Evolutionary conservation across 352 stramenopile species (phyloP), one percentile per base, ranked within the genome.

Genomic region (Pythium apleroticum): DNA sequence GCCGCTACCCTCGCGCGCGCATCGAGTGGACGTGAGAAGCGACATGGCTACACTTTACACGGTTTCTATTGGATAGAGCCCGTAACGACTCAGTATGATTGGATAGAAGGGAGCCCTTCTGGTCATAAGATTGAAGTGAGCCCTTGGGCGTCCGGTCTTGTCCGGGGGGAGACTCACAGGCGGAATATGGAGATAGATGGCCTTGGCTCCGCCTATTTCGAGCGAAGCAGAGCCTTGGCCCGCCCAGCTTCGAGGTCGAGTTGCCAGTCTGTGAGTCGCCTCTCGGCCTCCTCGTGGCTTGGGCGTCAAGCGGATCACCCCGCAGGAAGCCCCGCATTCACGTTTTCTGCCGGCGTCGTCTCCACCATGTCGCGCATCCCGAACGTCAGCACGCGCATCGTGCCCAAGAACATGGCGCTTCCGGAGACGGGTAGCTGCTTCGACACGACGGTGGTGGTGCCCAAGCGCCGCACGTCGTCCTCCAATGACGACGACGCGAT

Each of bases 391-490:
- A 94, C 84, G 50, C 81, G 84, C 39, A 90, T 94, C 58, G 86
- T 93, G 65, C 82, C 86, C 17, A 91, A 91, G 60, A 82, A 76
- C 25, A 77, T 91, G 41, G 52, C 83, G 20, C 62, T 97, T 25
- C 78, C 82, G 8, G 90, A 98, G 75, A 98, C 95, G 0, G 93
- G 94, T 14, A 98, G 93, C 58, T 98, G 95, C 69, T 98, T 98
- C 63, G 96, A 98, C 75, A 93, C 89, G 28, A 98, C 96, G 1
- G 65, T 77, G 20, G 77, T 88, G 15, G 43, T 60, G 22, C 28
- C 69, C 28, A 91, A 91, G 86, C 72, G 78, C 25, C 96, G 87
- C 39, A 57, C 73, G 11, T 71, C 91, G 14, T 91, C 94, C 53
- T 81, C 96, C 0, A 88, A 88, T 61, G 58, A 83, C 15, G 73